Percentiles rank a stretch among this genome's conserved stretches.
Conservation (phyloP, 2,329 filamentous ascomycete species). For the Claviceps sp. region DNA sequence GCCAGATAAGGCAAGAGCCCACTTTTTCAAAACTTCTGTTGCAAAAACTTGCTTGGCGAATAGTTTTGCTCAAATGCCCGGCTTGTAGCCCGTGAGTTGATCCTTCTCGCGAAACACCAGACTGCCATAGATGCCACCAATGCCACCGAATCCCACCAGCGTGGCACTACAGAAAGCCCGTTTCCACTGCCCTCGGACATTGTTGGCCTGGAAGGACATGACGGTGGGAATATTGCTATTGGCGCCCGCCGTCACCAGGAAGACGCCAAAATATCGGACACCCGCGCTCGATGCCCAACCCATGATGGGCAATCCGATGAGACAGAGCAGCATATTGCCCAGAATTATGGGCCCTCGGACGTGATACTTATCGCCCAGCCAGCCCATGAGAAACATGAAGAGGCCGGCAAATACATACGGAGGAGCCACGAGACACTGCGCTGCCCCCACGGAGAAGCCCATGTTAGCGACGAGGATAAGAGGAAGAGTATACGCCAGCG, state of each 20-base stretch:
- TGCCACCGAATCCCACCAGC: slow-evolving; percentile 60
- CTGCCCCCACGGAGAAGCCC: slow-evolving; percentile 47
- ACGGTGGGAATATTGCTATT: slow-evolving; percentile 65
- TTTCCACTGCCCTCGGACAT: slow-evolving; percentile 82
- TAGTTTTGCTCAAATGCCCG: too few species aligned
- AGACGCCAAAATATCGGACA: slow-evolving; percentile 61
- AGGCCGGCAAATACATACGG: slow-evolving; percentile 54
- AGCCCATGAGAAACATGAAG: slow-evolving; percentile 46
- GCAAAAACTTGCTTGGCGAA: too few species aligned
- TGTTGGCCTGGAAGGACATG: slow-evolving; percentile 76
- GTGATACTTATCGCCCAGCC: slow-evolving; percentile 52
- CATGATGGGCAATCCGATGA: slow-evolving; percentile 61
- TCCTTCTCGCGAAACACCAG: slow-evolving; percentile 56
- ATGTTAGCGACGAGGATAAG: slow-evolving; percentile 54
- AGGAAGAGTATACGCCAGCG: slow-evolving; percentile 66
- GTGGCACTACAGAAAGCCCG: slow-evolving; percentile 66
- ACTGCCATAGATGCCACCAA: slow-evolving; percentile 66
- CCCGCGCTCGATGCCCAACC: slow-evolving; percentile 45
- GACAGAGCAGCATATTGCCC: slow-evolving; percentile 49
- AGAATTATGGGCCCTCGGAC: slow-evolving; percentile 53
- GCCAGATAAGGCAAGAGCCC: too few species aligned
- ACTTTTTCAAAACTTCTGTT: too few species aligned
- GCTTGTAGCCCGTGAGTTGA: slow-evolving; percentile 34
- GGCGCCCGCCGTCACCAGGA: slow-evolving; percentile 61
- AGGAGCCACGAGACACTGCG: slow-evolving; percentile 60